Evolutionary conservation across 306 rosid genomes (phyloP), one percentile per base, ranked within the genome.

Genomic region (Dalbergia oliveri): DNA sequence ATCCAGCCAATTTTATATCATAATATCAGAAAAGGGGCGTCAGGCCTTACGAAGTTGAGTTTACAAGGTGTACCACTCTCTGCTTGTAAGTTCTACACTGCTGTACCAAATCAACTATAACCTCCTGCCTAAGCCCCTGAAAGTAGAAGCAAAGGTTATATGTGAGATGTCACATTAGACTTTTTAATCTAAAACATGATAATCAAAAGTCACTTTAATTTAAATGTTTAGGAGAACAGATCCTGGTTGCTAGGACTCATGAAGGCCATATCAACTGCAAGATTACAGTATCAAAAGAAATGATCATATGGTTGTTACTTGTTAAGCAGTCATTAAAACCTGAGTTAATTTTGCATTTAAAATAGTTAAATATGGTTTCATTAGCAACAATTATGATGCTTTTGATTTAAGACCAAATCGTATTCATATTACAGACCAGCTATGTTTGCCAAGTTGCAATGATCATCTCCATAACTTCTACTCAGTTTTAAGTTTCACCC

Each of bases 31-130:
- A 75, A 61, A 75, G 61, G 77, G 65, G 72, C 65, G 76, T 37
- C 66, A 56, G 85, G 85, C 37, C 97, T 87, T 90, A 96, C 99
- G 93, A 84, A 67, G 98, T 96, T 45, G 98, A 90, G 83, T 96
- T 96, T 79, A 96, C 99, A 80, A 96, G 97, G 88, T 93, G 98
- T 61, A 96, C 97, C 87, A 96, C 98, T 84, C 97, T 91, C 87
- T 92, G 98, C 88, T 91, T 96, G 88, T 90, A 91, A 51, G 97
- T 83, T 77, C 97, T 91, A 64, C 99, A 96, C 57, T 91, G 99
- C 13, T 85, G 93, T 77, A 96, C 98, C 89, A 96, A 91, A 87
- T 96, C 99, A 79, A 96, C 85, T 75, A 96, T 84, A 84, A 96
- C 99, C 68, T 93, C 99, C 90, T 96, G 99, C 69, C 88, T 85